These are phyloP conservation scores for Pseudocercospora pini-densiflorae DNA, from an alignment of 2,329 filamentous ascomycete genomes.

Conservation along the genomic window DNA sequence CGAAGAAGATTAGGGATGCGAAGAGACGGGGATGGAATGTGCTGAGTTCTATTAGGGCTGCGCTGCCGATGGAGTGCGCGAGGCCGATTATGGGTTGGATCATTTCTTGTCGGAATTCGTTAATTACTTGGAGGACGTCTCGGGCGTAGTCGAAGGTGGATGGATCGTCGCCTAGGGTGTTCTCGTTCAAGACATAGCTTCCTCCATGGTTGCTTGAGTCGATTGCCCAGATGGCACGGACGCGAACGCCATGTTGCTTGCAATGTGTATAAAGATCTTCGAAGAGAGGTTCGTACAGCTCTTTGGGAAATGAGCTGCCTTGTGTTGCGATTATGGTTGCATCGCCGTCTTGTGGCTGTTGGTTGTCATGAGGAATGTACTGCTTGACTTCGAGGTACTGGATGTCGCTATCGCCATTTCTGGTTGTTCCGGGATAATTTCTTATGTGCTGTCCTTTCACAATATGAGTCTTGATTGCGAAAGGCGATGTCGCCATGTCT, in stretches of 20 bases:
- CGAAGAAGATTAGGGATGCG: conserved; percentile 62
- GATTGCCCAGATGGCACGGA: conserved; percentile 86
- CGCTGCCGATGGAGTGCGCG: conserved; percentile 86
- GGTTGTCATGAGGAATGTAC: conserved; percentile 17
- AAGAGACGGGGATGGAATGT: conserved; percentile 15
- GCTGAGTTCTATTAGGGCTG: conserved; percentile 46
- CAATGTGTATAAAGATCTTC: neutral
- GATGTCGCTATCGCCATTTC: neutral
- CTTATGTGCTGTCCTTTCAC: conserved; percentile 9
- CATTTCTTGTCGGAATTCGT: conserved; percentile 76
- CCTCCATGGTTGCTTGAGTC: conserved; percentile 86
- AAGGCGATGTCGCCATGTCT: neutral
- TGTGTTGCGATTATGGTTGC: conserved; percentile 24
- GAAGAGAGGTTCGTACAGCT: conserved; percentile 29
- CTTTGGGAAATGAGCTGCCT: conserved; percentile 20
- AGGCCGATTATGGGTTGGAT: conserved; percentile 79
- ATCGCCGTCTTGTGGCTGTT: conserved; percentile 15
- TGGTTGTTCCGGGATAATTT: conserved; percentile 1
- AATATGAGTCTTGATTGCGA: neutral
- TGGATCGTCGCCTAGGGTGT: conserved; percentile 79
- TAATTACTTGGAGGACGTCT: conserved; percentile 81
- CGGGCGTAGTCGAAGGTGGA: conserved; percentile 85
- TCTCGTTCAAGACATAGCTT: conserved; percentile 78
- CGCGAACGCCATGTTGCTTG: conserved; percentile 56
- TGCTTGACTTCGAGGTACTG: conserved; percentile 22